Conservation (phyloP, 2,329 filamentous ascomycete species). For the Pseudogymnoascus pannorum region DNA sequence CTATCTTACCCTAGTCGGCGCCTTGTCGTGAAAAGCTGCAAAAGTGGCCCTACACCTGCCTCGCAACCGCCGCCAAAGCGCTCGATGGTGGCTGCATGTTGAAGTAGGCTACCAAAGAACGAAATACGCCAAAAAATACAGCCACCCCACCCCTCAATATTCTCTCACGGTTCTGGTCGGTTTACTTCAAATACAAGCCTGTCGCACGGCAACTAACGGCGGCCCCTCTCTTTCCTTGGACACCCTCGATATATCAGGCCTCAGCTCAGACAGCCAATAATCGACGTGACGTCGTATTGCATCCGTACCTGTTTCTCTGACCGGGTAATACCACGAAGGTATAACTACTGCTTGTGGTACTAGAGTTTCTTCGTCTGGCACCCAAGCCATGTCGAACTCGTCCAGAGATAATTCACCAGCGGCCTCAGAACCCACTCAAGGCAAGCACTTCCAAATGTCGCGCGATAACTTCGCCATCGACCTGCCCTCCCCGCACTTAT, state of each 20-base stretch:
- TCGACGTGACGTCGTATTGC: neutral
- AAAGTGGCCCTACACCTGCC: neutral
- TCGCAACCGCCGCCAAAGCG: neutral
- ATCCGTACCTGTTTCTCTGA: neutral
- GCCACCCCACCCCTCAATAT: constrained; percentile 4
- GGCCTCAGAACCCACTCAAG: constrained; percentile 20
- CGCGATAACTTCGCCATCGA: constrained; percentile 26
- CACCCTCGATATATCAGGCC: neutral
- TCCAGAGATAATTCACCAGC: constrained; percentile 25
- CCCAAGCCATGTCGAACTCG: constrained; percentile 24
- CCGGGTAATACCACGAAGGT: neutral
- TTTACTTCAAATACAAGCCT: constrained; percentile 6
- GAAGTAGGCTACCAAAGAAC: constrained; percentile 5
- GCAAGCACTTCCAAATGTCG: constrained; percentile 25
- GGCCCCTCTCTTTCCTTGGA: constrained; percentile 6
- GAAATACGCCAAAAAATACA: constrained; percentile 1
- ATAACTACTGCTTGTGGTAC: constrained; percentile 2
- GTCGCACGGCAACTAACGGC: constrained; percentile 5
- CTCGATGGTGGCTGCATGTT: constrained; percentile 2
- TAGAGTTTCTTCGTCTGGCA: neutral
- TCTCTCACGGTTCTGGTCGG: neutral
- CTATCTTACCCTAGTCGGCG: neutral
- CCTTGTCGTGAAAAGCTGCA: neutral
- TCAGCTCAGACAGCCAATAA: neutral
- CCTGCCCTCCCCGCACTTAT: constrained; percentile 23